Percentiles rank a stretch among this genome's conserved stretches.
phyloP scores from a whole-genome alignment of 169 alveolate species.

The Eimeria necatrix region DNA sequence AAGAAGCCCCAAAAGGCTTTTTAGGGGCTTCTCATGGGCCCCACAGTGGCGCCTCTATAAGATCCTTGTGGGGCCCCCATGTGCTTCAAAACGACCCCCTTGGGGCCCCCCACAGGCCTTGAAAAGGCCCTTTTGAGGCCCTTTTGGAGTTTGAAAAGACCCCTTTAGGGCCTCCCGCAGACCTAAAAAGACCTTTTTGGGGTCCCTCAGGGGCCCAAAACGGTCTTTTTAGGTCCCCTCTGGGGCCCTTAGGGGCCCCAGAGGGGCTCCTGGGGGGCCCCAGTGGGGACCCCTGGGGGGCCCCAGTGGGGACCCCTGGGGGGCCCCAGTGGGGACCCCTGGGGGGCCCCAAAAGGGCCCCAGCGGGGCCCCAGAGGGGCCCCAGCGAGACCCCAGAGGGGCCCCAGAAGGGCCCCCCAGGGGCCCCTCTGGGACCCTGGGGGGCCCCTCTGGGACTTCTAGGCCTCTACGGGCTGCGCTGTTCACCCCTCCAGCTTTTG shows the following conservation, averaged over 20 bases:
- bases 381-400: not conserved
- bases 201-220: no score
- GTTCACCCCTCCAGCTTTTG: not conserved
- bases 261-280: not conserved
- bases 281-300: not conserved
- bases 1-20: not conserved
- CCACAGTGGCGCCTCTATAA: not conserved
- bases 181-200: no score
- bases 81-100: not conserved
- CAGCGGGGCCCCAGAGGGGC: no score
- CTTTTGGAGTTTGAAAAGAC: not conserved
- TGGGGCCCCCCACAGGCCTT: not conserved
- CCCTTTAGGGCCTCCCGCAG: not conserved
- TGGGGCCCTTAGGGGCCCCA: no score
- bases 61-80: not conserved
- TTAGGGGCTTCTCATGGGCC: not conserved
- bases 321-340: not conserved
- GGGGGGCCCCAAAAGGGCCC: not conserved
- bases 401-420: no score
- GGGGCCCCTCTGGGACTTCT: not conserved
- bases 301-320: not conserved
- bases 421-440: not conserved
- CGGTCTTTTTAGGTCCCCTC: no score
- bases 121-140: not conserved
- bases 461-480: no score